Evolutionary conservation across 495 filamentous ascomycete species (phyloP).

Genomic region (Hypoxylon crocopeplum): DNA sequence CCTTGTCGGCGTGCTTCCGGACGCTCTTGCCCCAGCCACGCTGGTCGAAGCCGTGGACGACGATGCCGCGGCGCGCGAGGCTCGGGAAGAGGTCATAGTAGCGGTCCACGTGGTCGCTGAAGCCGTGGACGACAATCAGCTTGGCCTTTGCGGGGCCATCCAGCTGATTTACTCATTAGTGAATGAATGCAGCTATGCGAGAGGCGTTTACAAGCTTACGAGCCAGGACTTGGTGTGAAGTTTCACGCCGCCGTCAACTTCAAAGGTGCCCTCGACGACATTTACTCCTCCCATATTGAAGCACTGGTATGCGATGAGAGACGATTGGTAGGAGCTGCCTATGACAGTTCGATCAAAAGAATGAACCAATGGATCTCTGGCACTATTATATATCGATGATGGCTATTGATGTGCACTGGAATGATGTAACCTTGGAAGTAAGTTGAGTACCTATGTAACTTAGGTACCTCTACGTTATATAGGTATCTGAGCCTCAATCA

Average conservation of each 20-base stretch:
- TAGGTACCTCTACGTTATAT: neutral
- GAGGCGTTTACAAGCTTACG: slow-evolving; percentile 54
- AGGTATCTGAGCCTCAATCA: too few relatives aligned
- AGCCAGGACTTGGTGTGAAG: slow-evolving; percentile 89
- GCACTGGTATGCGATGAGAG: neutral
- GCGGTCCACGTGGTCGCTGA: slow-evolving; percentile 82
- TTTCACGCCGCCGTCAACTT: slow-evolving; percentile 64
- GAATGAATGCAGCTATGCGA: slow-evolving; percentile 1
- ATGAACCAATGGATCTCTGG: too few relatives aligned
- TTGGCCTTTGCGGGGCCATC: slow-evolving; percentile 63
- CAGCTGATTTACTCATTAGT: slow-evolving; percentile 48
- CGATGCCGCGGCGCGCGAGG: slow-evolving; percentile 74
- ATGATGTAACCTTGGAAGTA: neutral
- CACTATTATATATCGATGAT: too few relatives aligned
- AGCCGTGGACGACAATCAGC: slow-evolving; percentile 83
- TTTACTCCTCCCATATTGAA: slow-evolving; percentile 48
- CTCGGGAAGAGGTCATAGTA: slow-evolving; percentile 72
- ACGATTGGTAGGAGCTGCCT: too few relatives aligned
- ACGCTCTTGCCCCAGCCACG: slow-evolving; percentile 69
- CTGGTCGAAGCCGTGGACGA: slow-evolving; percentile 79
- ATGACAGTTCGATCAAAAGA: too few relatives aligned
- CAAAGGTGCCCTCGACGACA: slow-evolving; percentile 57
- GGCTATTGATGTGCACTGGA: too few relatives aligned
- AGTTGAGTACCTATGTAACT: neutral
- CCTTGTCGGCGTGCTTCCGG: slow-evolving; percentile 57